Percentiles rank a stretch among this genome's conserved stretches.
Evolutionary conservation across 2,329 filamentous ascomycete species (phyloP).

Genomic region (Fusarium fracticaudum): DNA sequence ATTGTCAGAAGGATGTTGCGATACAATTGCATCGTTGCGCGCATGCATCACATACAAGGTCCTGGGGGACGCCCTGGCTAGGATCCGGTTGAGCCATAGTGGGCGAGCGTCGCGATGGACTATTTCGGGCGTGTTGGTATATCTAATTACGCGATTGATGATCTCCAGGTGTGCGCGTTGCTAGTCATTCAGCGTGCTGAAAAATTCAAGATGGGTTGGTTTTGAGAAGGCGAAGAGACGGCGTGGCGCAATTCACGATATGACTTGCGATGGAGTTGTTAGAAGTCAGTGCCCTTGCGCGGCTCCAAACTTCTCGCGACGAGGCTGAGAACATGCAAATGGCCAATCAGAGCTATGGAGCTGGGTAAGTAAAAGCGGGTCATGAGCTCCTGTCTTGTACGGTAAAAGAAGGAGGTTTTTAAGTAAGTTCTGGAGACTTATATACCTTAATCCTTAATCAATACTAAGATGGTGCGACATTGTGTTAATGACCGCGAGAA

Average conservation of each 20-base stretch:
- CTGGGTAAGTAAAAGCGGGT: slow-evolving; percentile 30
- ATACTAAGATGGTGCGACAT: neutral
- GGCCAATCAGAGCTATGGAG: slow-evolving; percentile 40
- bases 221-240: slow-evolving; percentile 23
- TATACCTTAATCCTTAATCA: neutral
- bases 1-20: slow-evolving; percentile 30
- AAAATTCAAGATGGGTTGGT: neutral
- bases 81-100: slow-evolving; percentile 55
- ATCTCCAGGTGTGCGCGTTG: neutral
- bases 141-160: slow-evolving; percentile 33
- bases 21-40: neutral
- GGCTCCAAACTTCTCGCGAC: slow-evolving; percentile 53
- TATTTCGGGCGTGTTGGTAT: slow-evolving; percentile 15
- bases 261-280: slow-evolving; percentile 35
- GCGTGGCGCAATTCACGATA: slow-evolving; percentile 37
- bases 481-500: neutral
- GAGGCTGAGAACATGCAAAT: slow-evolving; percentile 38
- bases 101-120: slow-evolving; percentile 36
- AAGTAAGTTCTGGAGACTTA: neutral
- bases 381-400: neutral
- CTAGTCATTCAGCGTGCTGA: neutral
- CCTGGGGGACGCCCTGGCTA: slow-evolving; percentile 54
- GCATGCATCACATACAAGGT: slow-evolving; percentile 48
- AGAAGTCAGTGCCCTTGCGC: slow-evolving; percentile 37
- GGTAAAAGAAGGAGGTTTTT: neutral